Base-by-base conservation (phyloP, 192 early-diverging fungal genomes). In the Rhizophagus prolifer region DNA sequence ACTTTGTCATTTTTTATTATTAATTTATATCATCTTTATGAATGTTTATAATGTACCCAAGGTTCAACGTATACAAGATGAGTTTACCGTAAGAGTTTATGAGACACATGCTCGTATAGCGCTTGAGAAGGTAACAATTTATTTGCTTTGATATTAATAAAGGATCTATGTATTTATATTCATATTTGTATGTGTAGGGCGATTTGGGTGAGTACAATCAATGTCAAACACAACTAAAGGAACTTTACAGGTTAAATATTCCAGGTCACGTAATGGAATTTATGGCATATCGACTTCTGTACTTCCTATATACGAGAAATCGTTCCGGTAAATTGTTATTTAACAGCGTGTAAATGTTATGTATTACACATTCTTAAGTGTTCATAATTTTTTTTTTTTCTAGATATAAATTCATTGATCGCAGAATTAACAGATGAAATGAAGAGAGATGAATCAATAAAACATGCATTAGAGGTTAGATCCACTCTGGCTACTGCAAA, bases 181-280 rank as follows among this genome's bases (percentile, higher is more conserved):
- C 38, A n/a, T 63, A 13, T 78, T 36, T 77, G 76, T 65, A 16
- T 41, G 3, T 79, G 3, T 79, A 93, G 90, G 87, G 93, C 60
- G 97, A 99, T 79, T 85, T 99, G 28, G 96, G 96, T 78, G 97
- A 99, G 86, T 99, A 92, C 84, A 99, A 99, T 77, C 96, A 97
- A 79, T 98, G 96, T 81, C 95, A 97, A 82, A 95, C 94, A 7
- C 96, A 98, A 81, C 84, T 99, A 50, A 95, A 94, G 79, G 88
- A 93, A 58, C 85, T 99, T 28, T 98, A 98, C 80, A 80, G 85
- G 61, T 81, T 88, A 63, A 87, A 90, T 38, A 81, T 94, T 26
- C 79, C 85, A 26, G 96, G 95, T 54, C 84, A 91, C 73, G 86
- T 88, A 9, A 92, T 92, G 84, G 97, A 99, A 82, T 99, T 98